phyloP scores from a whole-genome alignment of 139 green algal genomes.

The Tetratostichococcus sp. region DNA sequence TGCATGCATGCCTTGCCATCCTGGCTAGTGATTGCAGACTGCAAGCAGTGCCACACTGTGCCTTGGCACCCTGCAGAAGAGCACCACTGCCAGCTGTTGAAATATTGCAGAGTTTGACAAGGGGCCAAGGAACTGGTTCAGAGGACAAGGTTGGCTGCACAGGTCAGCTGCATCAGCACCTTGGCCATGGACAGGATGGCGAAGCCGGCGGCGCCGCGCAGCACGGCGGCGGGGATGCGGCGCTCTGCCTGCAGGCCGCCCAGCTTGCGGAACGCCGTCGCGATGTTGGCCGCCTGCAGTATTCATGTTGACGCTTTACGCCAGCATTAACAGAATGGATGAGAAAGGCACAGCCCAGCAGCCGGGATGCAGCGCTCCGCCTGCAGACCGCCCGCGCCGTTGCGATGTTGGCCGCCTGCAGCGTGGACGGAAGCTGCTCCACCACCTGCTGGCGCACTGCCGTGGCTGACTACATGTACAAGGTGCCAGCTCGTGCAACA shows the following conservation, averaged over 20 bases:
- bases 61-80: too few species aligned
- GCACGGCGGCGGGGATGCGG: slow-evolving; percentile 39
- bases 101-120: too few species aligned
- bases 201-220: slow-evolving; percentile 45
- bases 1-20: too few species aligned
- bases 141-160: too few species aligned
- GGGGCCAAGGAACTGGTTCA: too few species aligned
- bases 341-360: slow-evolving; percentile 26
- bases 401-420: neutral
- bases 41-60: too few species aligned
- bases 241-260: slow-evolving; percentile 33
- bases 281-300: neutral
- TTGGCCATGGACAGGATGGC: slow-evolving; percentile 34
- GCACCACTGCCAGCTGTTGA: too few species aligned
- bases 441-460: too few species aligned
- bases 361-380: slow-evolving; percentile 42
- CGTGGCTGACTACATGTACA: too few species aligned
- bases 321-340: neutral
- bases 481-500: too few species aligned
- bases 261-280: neutral
- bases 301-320: neutral
- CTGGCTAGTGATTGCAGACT: too few species aligned
- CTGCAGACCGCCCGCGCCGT: slow-evolving; percentile 14
- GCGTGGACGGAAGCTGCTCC: too few species aligned
- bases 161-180: neutral